phyloP scores from a whole-genome alignment of 768 basidiomycete species.

The Tylopilus rubrobrunneus region DNA sequence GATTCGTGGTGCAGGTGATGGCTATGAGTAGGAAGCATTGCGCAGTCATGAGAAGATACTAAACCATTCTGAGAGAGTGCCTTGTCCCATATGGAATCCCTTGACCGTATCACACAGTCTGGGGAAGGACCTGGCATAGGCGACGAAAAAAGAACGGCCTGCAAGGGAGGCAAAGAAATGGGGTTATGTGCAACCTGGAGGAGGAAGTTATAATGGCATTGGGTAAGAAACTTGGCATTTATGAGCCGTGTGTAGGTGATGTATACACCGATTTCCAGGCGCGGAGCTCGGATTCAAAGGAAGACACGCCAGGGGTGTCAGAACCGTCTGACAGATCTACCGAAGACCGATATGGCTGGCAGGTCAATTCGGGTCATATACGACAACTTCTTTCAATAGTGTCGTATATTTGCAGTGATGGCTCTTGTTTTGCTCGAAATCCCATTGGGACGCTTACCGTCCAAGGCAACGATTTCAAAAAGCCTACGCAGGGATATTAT shows the following conservation, averaged over 20 bases:
- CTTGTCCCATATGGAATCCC: constrained; percentile 35
- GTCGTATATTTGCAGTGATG: constrained; percentile 21
- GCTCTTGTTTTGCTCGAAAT: constrained; percentile 11
- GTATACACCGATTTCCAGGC: constrained; percentile 24
- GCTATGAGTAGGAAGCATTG: constrained; percentile 31
- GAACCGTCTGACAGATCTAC: constrained; percentile 33
- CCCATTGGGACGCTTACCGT: constrained; percentile 30
- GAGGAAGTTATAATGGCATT: constrained; percentile 28
- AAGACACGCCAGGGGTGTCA: constrained; percentile 37
- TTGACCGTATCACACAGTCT: constrained; percentile 28
- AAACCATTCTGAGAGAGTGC: constrained; percentile 36
- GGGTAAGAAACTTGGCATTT: constrained; percentile 35
- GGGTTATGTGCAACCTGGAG: constrained; percentile 21
- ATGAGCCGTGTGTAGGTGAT: constrained; percentile 33
- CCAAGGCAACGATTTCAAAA: constrained; percentile 8
- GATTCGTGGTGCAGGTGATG: constrained; percentile 24
- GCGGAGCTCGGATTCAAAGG: constrained; percentile 39
- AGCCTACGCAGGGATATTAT: constrained; percentile 46
- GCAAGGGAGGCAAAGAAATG: constrained; percentile 20
- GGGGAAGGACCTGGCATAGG: constrained; percentile 29
- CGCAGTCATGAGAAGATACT: constrained; percentile 33
- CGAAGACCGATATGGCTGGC: constrained; percentile 30
- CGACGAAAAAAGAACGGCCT: constrained; percentile 20
- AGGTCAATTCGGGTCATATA: constrained; percentile 29
- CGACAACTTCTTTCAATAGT: constrained; percentile 29